Evolutionary conservation across 1,284 basidiomycete genomes (phyloP).

Genomic region (Leccinum pallidistipes): DNA sequence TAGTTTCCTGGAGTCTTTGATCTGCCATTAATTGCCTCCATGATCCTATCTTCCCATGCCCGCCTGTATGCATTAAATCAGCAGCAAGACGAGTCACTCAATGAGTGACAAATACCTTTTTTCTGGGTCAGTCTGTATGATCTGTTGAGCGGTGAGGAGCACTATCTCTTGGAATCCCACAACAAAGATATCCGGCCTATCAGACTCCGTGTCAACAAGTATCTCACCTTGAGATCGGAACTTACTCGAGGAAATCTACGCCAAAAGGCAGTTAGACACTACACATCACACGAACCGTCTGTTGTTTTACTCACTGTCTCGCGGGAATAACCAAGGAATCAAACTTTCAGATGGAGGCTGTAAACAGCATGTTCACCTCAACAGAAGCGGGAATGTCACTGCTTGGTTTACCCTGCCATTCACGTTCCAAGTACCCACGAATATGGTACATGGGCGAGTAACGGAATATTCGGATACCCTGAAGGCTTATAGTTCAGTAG

Average conservation of each 20-base stretch:
- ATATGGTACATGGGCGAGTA: slow-evolving; percentile 71
- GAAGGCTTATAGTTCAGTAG: slow-evolving; percentile 6
- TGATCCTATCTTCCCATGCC: slow-evolving; percentile 84
- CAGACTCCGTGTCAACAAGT: slow-evolving; percentile 5
- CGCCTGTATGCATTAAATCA: slow-evolving; percentile 47
- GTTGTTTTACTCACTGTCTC: slow-evolving; percentile 52
- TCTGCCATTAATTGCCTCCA: slow-evolving; percentile 74
- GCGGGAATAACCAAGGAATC: slow-evolving; percentile 88
- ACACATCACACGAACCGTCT: neutral
- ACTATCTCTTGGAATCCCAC: slow-evolving; percentile 98
- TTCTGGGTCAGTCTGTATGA: slow-evolving; percentile 94
- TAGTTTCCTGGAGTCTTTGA: slow-evolving; percentile 73
- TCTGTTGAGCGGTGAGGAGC: slow-evolving; percentile 94
- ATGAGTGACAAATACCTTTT: slow-evolving; percentile 58
- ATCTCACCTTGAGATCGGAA: slow-evolving; percentile 2
- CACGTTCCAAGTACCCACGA: slow-evolving; percentile 94
- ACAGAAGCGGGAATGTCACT: slow-evolving; percentile 8
- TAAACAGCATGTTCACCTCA: slow-evolving; percentile 18
- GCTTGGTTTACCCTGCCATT: slow-evolving; percentile 73
- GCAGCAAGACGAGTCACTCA: neutral
- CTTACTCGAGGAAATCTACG: slow-evolving; percentile 61
- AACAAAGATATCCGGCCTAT: slow-evolving; percentile 87
- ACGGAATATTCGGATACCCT: slow-evolving; percentile 88
- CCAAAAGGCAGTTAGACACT: slow-evolving; percentile 11
- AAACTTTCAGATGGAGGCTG: slow-evolving; percentile 82